Evolutionary conservation across 257 asterid species (phyloP), one percentile per base, ranked within the genome.

Genomic region (Solanum chiquidenum): DNA sequence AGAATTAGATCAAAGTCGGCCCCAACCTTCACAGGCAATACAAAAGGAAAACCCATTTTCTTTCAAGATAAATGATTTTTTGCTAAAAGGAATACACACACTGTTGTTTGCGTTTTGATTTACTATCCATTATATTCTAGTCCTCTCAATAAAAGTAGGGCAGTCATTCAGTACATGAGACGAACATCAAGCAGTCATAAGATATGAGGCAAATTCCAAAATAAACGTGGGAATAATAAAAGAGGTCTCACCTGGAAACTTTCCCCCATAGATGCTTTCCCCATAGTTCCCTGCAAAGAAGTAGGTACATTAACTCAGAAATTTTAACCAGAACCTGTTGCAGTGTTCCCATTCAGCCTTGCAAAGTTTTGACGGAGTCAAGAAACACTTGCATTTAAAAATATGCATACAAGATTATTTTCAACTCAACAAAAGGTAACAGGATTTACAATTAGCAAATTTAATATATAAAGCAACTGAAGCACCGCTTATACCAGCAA

Each of bases 1-100:
- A 95, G 96, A 94, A 93, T 94, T 91, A 92, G 95, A 92, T 93
- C 96, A 96, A 93, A 92, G 92, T 92, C 94, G 91, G 96, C 96
- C 96, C 89, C 97, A 93, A 94, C 99, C 98, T 95, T 96, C 98
- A 95, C 89, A 94, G 94, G 94, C 92, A 91, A 92, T 82, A 89
- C 89, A 88, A 94, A 94, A 94, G 92, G 93, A 93, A 93, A 94
- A 94, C 90, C 95, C 95, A 90, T 91, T 91, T 92, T 94, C 93
- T 95, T 92, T 94, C 94, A 94, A 92, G 91, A 94, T 89, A 91
- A 89, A 88, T 89, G 89, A 83, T 90, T 88, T 90, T 89, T 90
- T 87, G 90, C 88, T 87, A 86, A 90, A 91, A 87, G 87, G 85
- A 92, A 90, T 88, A 87, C 83, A 88, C 80, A 88, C 58, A 68